Percentiles rank a stretch among this genome's conserved stretches.
Evolutionary conservation across 495 filamentous ascomycete species (phyloP).

Genomic region (Neurospora sp.): DNA sequence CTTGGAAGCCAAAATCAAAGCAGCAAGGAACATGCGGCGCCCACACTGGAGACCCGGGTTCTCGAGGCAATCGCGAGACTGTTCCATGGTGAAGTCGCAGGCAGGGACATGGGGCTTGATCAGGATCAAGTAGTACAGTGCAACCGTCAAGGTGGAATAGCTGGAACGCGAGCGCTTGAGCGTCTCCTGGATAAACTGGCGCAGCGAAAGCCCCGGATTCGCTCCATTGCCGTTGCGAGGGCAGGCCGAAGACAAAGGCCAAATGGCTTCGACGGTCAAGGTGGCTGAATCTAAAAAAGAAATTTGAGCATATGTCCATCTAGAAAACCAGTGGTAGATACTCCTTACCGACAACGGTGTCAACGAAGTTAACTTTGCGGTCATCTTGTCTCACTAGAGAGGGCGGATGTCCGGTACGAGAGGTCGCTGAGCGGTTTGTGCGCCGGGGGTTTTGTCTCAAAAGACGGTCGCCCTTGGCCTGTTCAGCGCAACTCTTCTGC

Average conservation of each 20-base stretch:
- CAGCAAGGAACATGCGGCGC: constrained; percentile 92
- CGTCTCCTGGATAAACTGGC: constrained; percentile 95
- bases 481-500: constrained; percentile 12
- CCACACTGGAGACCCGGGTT: constrained; percentile 88
- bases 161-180: constrained; percentile 88
- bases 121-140: constrained; percentile 89
- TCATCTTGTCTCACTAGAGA: constrained; percentile 81
- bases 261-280: constrained; percentile 94
- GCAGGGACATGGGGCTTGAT: constrained; percentile 85
- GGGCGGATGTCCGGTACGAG: constrained; percentile 61
- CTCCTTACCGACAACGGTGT: constrained; percentile 93
- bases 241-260: constrained; percentile 66
- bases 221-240: constrained; percentile 45
- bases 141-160: constrained; percentile 94
- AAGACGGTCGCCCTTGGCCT: constrained; percentile 40
- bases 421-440: constrained; percentile 43
- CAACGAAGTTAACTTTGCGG: constrained; percentile 91
- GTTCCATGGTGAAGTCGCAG: constrained; percentile 76
- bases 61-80: constrained; percentile 60
- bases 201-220: constrained; percentile 74
- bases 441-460: constrained; percentile 76
- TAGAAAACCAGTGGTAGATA: constrained; percentile 4
- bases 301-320: constrained; percentile 18
- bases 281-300: constrained; percentile 76
- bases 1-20: constrained; percentile 88